Base-by-base conservation (phyloP, 2,329 filamentous ascomycete species). In the Exophiala sideris region DNA sequence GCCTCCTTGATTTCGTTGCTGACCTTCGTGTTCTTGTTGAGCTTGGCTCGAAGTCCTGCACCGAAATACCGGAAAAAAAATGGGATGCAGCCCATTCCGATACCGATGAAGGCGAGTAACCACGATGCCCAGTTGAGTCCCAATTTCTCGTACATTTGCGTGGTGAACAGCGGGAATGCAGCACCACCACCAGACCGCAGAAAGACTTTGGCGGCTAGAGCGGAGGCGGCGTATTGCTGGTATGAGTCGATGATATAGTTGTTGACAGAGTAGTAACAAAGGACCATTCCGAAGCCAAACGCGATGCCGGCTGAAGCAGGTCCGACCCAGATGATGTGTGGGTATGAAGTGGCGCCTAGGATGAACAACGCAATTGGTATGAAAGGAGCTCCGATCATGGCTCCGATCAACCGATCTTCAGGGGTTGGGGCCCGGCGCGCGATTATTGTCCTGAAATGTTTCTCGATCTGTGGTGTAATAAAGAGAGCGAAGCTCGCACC, bases 401-500 rank as follows among this genome's bases (percentile, higher is more conserved):
- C 67, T 1, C 71, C 67, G 2, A 65, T 54, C 10, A 76, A 57
- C 4, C 73, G 66, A 49, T 69, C 63, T 54, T 76, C 74, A 0
- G 73, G 73, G 21, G 48, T 60, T 4, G 56, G 56, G 11, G 2
- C 48, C 36, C n/a, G 69, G 44, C 1, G 60, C 56, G 3, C 58
- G 16, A 45, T 46, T n/a, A 92, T 48, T 10, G 20, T 40, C 39
- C 45, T 53, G 50, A 80, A 83, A 10, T 85, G 73, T 61, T 86
- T 85, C 62, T 85, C 85, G 16, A 85, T 69, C 14, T 84, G 73
- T 0, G 81, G 79, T 66, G 84, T 83, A 64, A 86, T 85, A 53
- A 84, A 81, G 9, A 83, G 48, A 29, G 70, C 74, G 62, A 83
- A 86, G 12, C 81, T 83, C 52, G 83, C 88, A 47, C 89, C 89